Conservation (phyloP, 768 basidiomycete species). For the Tulasnella calospora region DNA sequence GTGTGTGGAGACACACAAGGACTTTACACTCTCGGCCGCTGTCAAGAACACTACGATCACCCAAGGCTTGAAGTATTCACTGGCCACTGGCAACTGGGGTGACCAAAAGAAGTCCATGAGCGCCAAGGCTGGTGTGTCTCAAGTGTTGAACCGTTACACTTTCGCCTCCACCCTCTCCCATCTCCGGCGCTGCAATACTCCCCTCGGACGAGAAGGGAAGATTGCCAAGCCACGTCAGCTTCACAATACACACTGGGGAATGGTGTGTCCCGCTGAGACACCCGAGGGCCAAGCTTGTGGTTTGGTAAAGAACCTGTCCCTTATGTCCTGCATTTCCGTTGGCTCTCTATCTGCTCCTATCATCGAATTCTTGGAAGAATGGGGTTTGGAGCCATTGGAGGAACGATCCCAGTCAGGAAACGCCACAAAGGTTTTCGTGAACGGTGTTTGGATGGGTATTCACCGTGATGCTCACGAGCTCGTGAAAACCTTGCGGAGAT, state of each 20-base stretch:
- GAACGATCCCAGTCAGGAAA: constrained; percentile 86
- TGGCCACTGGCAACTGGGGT: constrained; percentile 99
- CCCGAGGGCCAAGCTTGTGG: constrained; percentile 99
- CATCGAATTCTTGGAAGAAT: constrained; percentile 97
- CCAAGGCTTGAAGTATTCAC: constrained; percentile 94
- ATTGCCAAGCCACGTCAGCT: constrained; percentile 98
- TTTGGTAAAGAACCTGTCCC: constrained; percentile 94
- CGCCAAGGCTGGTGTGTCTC: constrained; percentile 96
- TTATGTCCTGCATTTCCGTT: constrained; percentile 97
- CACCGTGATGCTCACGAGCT: constrained; percentile 92
- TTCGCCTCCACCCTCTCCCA: constrained; percentile 98
- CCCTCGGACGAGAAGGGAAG: constrained; percentile 95
- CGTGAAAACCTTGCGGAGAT: constrained; percentile 86
- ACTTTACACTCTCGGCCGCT: constrained; percentile 84
- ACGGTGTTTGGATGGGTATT: constrained; percentile 99
- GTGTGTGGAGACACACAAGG: constrained; percentile 96
- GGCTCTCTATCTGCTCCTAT: constrained; percentile 94
- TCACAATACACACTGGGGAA: constrained; percentile 99
- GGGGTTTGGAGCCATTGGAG: constrained; percentile 92
- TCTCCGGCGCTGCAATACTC: constrained; percentile 95
- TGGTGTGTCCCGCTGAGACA: constrained; percentile 99
- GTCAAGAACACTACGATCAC: constrained; percentile 97
- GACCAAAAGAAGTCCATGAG: constrained; percentile 99
- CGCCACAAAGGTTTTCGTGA: constrained; percentile 95
- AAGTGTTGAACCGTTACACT: constrained; percentile 97